A percentile compares a stretch with the other conserved stretches of the same genome.
phyloP scores from a whole-genome alignment of 2,329 filamentous ascomycete genomes.

The Metarhizium album region DNA sequence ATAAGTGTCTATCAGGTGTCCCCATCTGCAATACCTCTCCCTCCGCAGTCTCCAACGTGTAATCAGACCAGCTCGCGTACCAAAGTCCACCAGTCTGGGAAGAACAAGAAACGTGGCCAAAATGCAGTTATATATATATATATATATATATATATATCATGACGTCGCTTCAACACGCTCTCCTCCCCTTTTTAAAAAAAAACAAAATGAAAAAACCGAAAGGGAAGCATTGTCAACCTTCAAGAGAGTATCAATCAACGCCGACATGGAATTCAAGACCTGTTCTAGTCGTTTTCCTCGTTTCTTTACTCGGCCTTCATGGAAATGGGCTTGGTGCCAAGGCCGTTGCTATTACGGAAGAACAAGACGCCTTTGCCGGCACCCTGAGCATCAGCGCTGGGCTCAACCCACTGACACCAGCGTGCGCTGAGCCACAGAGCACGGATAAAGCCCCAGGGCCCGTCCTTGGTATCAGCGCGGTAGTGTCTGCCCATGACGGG shows the following conservation, averaged over 20 bases:
- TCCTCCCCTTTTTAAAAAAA: neutral
- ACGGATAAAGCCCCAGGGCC: constrained; percentile 71
- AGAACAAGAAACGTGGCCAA: neutral
- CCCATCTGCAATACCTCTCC: neutral
- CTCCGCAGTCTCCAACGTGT: neutral
- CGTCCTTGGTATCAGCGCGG: constrained; percentile 67
- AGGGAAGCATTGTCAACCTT: neutral
- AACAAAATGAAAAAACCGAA: neutral
- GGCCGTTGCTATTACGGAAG: constrained; percentile 88
- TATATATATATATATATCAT: too few relatives aligned
- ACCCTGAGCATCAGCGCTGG: constrained; percentile 67
- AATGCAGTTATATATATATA: too few relatives aligned
- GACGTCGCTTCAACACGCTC: neutral
- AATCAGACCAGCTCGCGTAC: neutral
- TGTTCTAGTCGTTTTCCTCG: neutral
- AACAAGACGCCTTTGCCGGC: constrained; percentile 80
- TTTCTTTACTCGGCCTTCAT: constrained; percentile 10
- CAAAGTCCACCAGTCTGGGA: neutral
- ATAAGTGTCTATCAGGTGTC: neutral
- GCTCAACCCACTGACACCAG: constrained; percentile 96
- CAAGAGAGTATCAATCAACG: constrained; percentile 2
- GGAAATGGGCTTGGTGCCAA: constrained; percentile 46
- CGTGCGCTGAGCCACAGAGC: constrained; percentile 73
- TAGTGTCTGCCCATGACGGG: constrained; percentile 93
- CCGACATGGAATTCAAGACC: neutral